A percentile compares a stretch with the other conserved stretches of the same genome.
phyloP scores from a whole-genome alignment of 805 yeast species.

The Teunomyces atbi region DNA sequence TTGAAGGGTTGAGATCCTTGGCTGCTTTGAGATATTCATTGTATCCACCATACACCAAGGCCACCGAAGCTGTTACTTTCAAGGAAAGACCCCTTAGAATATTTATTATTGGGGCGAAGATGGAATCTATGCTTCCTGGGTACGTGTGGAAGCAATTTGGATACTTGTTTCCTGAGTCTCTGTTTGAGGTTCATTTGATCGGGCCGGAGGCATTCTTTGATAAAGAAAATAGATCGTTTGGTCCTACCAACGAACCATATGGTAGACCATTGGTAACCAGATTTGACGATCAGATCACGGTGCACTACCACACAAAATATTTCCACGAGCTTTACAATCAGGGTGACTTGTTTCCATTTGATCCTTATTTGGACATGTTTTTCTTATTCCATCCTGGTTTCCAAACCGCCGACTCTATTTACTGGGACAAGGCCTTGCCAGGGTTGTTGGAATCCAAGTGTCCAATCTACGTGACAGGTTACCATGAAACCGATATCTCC shows the following conservation, averaged over 20 bases:
- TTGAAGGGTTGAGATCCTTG: constrained; percentile 90
- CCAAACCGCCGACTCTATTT: constrained; percentile 74
- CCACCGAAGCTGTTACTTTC: constrained; percentile 50
- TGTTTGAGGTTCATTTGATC: constrained; percentile 84
- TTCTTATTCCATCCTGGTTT: constrained; percentile 96
- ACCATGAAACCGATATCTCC: constrained; percentile 67
- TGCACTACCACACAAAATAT: constrained; percentile 84
- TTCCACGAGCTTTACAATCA: constrained; percentile 89
- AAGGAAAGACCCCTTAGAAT: constrained; percentile 88
- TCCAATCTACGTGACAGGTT: constrained; percentile 87
- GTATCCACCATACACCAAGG: constrained; percentile 57
- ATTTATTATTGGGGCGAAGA: constrained; percentile 86
- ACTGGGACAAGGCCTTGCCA: constrained; percentile 83
- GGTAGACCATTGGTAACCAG: constrained; percentile 69
- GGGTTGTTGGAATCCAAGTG: constrained; percentile 92
- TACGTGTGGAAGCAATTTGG: constrained; percentile 95
- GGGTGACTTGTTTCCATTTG: constrained; percentile 96
- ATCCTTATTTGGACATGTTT: constrained; percentile 91
- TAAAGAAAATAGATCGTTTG: constrained; percentile 60
- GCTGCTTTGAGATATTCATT: constrained; percentile 91
- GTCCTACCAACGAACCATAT: constrained; percentile 46
- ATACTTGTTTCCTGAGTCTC: constrained; percentile 76
- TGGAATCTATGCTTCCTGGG: constrained; percentile 90
- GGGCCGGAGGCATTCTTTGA: constrained; percentile 92
- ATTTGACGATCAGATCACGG: constrained; percentile 68